Conservation (phyloP, 2,329 filamentous ascomycete species). For the Tolypocladium inflatum region DNA sequence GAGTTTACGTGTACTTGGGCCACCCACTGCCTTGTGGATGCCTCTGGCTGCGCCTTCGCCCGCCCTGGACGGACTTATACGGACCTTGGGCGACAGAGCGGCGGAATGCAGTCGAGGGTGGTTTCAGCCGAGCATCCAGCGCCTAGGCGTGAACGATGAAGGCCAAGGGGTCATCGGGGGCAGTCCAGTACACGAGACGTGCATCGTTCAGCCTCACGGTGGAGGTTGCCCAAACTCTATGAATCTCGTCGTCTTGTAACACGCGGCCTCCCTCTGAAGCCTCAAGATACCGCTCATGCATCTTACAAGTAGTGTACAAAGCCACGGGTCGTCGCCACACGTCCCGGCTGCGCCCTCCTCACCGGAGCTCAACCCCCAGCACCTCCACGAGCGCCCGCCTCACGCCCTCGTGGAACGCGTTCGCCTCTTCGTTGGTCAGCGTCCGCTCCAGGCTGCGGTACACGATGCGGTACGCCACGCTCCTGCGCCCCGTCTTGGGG, state of each 20-base stretch:
- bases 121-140: neutral
- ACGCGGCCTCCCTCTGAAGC: neutral
- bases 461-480: slow-evolving; percentile 85
- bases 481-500: slow-evolving; percentile 73
- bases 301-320: neutral
- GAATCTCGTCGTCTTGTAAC: neutral
- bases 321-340: neutral
- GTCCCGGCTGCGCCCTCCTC: neutral
- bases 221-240: neutral
- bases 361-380: slow-evolving; percentile 60
- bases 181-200: neutral
- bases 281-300: neutral
- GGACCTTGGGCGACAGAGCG: neutral
- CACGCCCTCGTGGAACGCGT: slow-evolving; percentile 64
- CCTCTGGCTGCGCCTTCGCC: too few relatives aligned
- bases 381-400: slow-evolving; percentile 53
- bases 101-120: too few relatives aligned
- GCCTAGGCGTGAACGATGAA: neutral
- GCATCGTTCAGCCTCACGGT: neutral
- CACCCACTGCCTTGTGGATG: neutral
- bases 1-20: neutral
- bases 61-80: neutral
- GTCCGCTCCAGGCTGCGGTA: slow-evolving; percentile 91
- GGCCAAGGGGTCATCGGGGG: neutral
- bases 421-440: slow-evolving; percentile 73